Percentiles rank a stretch among this genome's conserved stretches.
These are phyloP conservation scores for Tolypocladium capitatum DNA, from an alignment of 2,329 filamentous ascomycete species.

Conservation along the genomic window DNA sequence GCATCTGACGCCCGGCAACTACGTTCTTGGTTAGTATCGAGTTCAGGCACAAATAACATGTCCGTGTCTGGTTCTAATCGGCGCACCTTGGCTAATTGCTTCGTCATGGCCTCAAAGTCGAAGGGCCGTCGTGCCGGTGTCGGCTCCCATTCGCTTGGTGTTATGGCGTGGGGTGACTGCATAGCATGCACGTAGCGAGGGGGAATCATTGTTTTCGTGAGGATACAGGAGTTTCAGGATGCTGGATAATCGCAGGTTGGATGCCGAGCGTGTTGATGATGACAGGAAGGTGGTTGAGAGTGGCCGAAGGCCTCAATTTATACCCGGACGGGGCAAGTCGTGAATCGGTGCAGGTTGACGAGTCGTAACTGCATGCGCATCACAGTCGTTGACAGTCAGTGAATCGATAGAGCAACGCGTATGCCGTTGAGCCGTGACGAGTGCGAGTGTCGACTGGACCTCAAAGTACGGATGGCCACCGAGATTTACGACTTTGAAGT, in stretches of 20 bases:
- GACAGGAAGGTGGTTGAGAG: too few species aligned
- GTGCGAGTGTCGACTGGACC: neutral
- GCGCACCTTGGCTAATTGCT: slow-evolving; percentile 1
- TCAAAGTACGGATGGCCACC: neutral
- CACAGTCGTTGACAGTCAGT: neutral
- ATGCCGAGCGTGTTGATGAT: neutral
- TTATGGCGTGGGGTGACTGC: neutral
- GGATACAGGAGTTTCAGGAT: too few species aligned
- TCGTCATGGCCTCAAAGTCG: neutral
- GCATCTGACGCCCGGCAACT: slow-evolving; percentile 38
- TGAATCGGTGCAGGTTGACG: neutral
- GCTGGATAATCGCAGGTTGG: neutral
- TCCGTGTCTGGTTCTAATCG: neutral
- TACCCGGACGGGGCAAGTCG: neutral
- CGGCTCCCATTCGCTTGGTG: neutral
- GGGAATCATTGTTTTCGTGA: neutral
- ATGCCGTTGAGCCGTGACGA: neutral
- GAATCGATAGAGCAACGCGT: neutral
- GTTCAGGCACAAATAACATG: neutral
- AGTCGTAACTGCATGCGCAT: neutral
- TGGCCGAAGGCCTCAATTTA: neutral
- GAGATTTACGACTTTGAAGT: neutral
- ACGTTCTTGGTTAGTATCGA: slow-evolving; percentile 3
- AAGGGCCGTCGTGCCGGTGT: neutral
- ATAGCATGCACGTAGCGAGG: neutral